Conservation (phyloP, 495 filamentous ascomycete species). For the Immersiella caudata region DNA sequence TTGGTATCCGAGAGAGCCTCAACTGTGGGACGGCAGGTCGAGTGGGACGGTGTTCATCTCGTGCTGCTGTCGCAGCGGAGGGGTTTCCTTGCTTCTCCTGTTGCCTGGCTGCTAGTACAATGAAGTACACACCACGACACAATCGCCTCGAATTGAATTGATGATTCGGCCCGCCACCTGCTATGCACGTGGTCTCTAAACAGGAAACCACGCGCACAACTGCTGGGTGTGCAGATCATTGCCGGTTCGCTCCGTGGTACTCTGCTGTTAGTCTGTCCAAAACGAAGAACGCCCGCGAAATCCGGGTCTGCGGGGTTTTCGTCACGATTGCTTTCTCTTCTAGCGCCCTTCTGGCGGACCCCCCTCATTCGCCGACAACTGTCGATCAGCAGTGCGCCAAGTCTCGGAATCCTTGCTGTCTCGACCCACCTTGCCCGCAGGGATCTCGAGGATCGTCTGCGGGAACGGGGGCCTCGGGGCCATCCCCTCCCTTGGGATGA, state of each 20-base stretch:
- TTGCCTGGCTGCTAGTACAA: background rate
- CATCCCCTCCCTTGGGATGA: background rate
- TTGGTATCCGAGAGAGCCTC: background rate
- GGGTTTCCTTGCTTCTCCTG: background rate
- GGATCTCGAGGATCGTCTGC: constrained; percentile 2
- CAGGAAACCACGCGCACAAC: constrained; percentile 17
- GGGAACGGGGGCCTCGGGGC: background rate
- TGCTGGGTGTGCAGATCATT: background rate
- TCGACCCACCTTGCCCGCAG: constrained; percentile 12
- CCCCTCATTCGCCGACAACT: constrained; percentile 4
- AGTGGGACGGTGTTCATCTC: constrained; percentile 5
- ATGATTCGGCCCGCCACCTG: background rate
- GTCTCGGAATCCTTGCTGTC: constrained; percentile 11
- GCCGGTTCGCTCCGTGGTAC: background rate
- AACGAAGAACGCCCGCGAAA: background rate
- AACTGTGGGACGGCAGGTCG: constrained; percentile 1
- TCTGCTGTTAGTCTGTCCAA: background rate
- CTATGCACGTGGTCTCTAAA: constrained; percentile 13
- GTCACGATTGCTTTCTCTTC: constrained; percentile 24
- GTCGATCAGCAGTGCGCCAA: constrained; percentile 22
- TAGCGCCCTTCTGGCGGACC: constrained; percentile 32
- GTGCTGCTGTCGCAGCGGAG: background rate
- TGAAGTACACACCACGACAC: background rate
- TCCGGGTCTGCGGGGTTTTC: constrained; percentile 19
- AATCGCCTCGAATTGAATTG: background rate